Base-by-base conservation (phyloP, 2,329 filamentous ascomycete genomes). In the Beauveria sp. region DNA sequence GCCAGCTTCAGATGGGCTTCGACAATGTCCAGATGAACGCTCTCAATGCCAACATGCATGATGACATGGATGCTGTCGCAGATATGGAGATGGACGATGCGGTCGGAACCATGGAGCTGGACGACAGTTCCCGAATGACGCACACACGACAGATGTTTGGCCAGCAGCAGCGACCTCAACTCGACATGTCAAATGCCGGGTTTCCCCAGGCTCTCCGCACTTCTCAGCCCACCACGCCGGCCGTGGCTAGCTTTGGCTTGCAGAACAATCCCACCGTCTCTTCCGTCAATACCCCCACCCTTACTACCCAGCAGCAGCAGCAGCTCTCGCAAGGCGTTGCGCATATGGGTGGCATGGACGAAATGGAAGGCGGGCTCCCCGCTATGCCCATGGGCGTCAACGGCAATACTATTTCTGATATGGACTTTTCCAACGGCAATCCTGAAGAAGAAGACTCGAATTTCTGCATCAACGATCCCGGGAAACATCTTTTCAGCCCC, bases 41-140 rank as follows among this genome's bases (percentile, higher is more conserved):
- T 8, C 75, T 77, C 60, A 75, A 65, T 44, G 68, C 67, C 53
- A 74, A 70, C 59, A 63, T 75, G 46, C 69, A 70, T 47, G 75
- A 88, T 63, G 89, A 96, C 63, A 86, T 96, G 79, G 92, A 96
- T 69, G 86, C 90, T 20, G 84, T 96, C 34, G 92, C 91, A 57
- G 91, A 96, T 70, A 97, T 97, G 93, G 93, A 97, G 70, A 90
- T 97, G 88, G 93, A 97, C 70, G 92, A 96, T 67, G 83, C 86
- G 8, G 80, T 90, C 54, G 86, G 84, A 4, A 77, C 80, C 56
- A 83, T 87, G 82, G 85, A 88, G 61, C 77, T 86, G 68, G 81
- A 85, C 52, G 82, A 85, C 64, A 83, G 75, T 66, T 82, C 87
- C 55, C 80, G 84, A 65, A 85, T 90, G 68, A 88, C 90, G 67